A percentile compares a stretch with the other conserved stretches of the same genome.
These are phyloP conservation scores for Colletotrichum tamarilloi DNA, from an alignment of 2,329 filamentous ascomycete genomes.

Conservation along the genomic window DNA sequence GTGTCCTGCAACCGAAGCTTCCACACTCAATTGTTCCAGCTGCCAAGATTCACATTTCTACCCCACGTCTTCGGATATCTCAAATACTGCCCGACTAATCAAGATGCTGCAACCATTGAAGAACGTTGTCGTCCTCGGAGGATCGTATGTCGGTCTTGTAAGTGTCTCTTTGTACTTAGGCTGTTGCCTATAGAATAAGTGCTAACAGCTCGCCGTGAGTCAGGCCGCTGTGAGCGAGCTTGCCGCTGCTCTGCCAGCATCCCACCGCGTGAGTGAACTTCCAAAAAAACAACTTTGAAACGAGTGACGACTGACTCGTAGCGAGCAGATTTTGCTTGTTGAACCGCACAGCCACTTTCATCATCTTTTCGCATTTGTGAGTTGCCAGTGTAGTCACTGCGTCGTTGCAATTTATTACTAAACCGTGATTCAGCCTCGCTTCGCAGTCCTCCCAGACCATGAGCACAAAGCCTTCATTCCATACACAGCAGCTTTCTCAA, in stretches of 20 bases:
- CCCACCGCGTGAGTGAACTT: constrained; percentile 8
- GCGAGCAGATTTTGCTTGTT: constrained; percentile 4
- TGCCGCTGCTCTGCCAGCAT: constrained; percentile 13
- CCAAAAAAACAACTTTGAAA: background rate
- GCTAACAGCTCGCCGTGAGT: constrained; percentile 16
- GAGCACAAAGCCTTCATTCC: constrained; percentile 61
- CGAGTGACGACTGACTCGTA: background rate
- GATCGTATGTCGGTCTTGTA: constrained; percentile 54
- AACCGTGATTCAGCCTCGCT: constrained; percentile 52
- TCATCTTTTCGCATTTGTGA: constrained; percentile 22
- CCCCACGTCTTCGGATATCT: no score
- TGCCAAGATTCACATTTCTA: no score
- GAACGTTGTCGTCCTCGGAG: constrained; percentile 55
- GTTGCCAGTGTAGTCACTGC: background rate
- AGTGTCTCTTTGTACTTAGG: background rate
- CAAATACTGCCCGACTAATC: no score
- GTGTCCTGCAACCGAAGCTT: no score
- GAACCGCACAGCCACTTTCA: constrained; percentile 29
- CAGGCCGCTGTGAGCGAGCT: constrained; percentile 15
- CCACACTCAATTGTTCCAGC: no score
- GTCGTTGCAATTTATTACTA: background rate
- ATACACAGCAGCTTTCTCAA: constrained; percentile 43
- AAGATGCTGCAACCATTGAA: constrained; percentile 36
- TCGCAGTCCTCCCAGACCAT: constrained; percentile 51
- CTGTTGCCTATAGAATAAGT: background rate